These are phyloP conservation scores for Fusarium sulawesiense DNA, from an alignment of 2,329 filamentous ascomycete species.

Conservation along the genomic window DNA sequence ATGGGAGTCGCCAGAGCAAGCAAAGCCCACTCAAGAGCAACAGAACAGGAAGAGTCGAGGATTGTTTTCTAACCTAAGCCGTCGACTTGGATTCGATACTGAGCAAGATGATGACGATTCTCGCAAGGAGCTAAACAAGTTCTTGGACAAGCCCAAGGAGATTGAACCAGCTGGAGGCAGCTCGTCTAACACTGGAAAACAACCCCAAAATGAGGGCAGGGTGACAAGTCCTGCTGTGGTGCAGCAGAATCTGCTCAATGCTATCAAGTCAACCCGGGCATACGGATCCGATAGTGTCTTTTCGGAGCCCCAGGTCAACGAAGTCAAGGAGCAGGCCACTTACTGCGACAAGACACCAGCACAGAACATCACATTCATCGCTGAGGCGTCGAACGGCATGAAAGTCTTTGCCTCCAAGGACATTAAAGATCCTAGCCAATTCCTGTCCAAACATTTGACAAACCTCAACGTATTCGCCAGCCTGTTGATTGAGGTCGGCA, in stretches of 20 bases:
- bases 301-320: slow-evolving; percentile 74
- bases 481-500: slow-evolving; percentile 75
- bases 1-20: slow-evolving; percentile 74
- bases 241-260: slow-evolving; percentile 79
- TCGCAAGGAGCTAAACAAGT: slow-evolving; percentile 57
- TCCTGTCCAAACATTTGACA: slow-evolving; percentile 70
- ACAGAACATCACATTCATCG: slow-evolving; percentile 77
- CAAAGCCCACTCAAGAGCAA: slow-evolving; percentile 48
- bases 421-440: slow-evolving; percentile 60
- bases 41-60: slow-evolving; percentile 60
- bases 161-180: slow-evolving; percentile 32
- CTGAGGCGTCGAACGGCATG: slow-evolving; percentile 76
- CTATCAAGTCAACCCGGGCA: slow-evolving; percentile 81
- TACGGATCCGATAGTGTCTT: slow-evolving; percentile 81
- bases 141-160: slow-evolving; percentile 53
- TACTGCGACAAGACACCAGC: slow-evolving; percentile 85
- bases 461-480: slow-evolving; percentile 76
- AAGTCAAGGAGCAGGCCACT: slow-evolving; percentile 83
- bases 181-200: slow-evolving; percentile 24
- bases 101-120: slow-evolving; percentile 56
- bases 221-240: slow-evolving; percentile 71
- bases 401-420: slow-evolving; percentile 76
- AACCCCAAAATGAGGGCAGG: slow-evolving; percentile 58
- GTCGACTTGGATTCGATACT: slow-evolving; percentile 74
- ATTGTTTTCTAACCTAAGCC: slow-evolving; percentile 76